phyloP scores from a whole-genome alignment of 192 early-diverging fungal species.

The Thoreauomyces humboldtii region DNA sequence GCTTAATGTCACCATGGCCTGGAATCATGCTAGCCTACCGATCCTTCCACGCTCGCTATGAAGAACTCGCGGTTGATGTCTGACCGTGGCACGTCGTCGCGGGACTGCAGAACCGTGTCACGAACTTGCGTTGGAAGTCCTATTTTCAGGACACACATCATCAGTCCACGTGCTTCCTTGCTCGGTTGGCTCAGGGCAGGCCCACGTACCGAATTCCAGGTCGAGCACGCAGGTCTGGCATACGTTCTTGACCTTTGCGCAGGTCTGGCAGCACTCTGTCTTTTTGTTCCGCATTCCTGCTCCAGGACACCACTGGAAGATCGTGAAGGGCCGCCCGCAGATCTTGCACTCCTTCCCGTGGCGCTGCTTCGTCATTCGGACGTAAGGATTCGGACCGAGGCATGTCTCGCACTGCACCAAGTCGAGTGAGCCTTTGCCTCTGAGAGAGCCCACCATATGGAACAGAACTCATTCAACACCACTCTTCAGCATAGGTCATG shows the following conservation, averaged over 20 bases:
- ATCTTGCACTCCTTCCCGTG: conserved; percentile 71
- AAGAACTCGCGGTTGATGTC: conserved; percentile 89
- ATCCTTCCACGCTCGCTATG: conserved; percentile 72
- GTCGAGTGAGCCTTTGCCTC: not conserved
- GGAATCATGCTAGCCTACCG: conserved; percentile 22
- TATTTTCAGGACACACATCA: conserved; percentile 9
- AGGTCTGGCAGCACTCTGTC: conserved; percentile 97
- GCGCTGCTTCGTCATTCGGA: conserved; percentile 76
- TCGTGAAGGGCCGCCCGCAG: conserved; percentile 88
- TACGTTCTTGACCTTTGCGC: conserved; percentile 97
- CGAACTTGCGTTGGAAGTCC: conserved; percentile 90
- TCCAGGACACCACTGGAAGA: conserved; percentile 96
- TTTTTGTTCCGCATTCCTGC: conserved; percentile 94
- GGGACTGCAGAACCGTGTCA: conserved; percentile 77
- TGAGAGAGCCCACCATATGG: not conserved
- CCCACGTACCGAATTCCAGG: conserved; percentile 72
- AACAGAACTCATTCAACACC: conserved; percentile 8
- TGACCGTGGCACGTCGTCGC: conserved; percentile 73
- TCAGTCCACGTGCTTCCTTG: no score
- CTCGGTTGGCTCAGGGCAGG: not conserved
- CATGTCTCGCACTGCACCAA: conserved; percentile 87
- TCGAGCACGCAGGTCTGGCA: conserved; percentile 97
- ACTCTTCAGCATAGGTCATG: not conserved
- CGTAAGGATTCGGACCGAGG: conserved; percentile 95
- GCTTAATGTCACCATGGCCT: no score